Conservation (phyloP, 768 basidiomycete species). For the Suillus alpinus region DNA sequence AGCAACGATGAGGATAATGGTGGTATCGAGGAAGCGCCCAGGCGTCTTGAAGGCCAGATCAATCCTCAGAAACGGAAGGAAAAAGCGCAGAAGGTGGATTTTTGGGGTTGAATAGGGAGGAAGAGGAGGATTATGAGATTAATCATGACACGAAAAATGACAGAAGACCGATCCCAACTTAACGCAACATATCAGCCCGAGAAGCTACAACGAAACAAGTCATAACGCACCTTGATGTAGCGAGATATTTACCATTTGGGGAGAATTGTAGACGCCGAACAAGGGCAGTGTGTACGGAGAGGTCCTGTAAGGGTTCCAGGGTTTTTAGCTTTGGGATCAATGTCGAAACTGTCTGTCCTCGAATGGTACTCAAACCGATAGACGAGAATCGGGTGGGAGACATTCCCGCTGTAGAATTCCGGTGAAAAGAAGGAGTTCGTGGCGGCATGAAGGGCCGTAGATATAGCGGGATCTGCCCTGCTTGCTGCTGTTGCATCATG, state of each 20-base stretch:
- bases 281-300: constrained; percentile 46
- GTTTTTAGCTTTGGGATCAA: constrained; percentile 42
- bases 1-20: constrained; percentile 73
- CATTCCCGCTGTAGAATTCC: constrained; percentile 27
- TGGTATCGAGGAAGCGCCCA: constrained; percentile 79
- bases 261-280: constrained; percentile 56
- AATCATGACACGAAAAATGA: constrained; percentile 49
- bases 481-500: constrained; percentile 31
- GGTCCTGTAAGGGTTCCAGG: constrained; percentile 39
- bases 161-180: constrained; percentile 51
- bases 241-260: constrained; percentile 50
- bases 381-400: constrained; percentile 33
- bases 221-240: constrained; percentile 45
- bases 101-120: too few species aligned
- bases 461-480: background rate
- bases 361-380: constrained; percentile 32
- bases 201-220: background rate
- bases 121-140: too few species aligned
- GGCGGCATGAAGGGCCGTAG: constrained; percentile 30
- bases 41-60: constrained; percentile 82
- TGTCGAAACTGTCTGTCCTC: constrained; percentile 37
- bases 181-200: constrained; percentile 7
- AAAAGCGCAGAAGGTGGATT: constrained; percentile 74
- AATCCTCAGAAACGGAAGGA: constrained; percentile 68
- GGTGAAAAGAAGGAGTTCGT: constrained; percentile 27